Evolutionary conservation across 1,284 basidiomycete species (phyloP).

Genomic region (Cryptococcus sp.): DNA sequence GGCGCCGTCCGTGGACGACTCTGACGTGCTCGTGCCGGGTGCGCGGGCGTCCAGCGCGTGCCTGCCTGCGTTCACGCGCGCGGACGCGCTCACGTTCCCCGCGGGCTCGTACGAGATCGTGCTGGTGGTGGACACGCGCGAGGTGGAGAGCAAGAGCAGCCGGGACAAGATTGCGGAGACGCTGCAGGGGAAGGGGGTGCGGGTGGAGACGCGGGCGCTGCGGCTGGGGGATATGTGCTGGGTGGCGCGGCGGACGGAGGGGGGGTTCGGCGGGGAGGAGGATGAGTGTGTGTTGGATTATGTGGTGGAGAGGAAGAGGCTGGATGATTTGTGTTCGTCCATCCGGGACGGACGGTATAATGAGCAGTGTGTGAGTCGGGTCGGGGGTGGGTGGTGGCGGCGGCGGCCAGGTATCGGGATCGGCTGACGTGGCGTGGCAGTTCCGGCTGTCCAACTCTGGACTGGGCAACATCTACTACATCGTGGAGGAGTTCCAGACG

Average conservation of each 20-base stretch:
- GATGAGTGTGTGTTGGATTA: slow-evolving; percentile 57
- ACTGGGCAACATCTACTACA: slow-evolving; percentile 55
- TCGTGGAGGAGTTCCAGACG: slow-evolving; percentile 56
- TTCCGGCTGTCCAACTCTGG: slow-evolving; percentile 54
- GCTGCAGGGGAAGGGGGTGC: slow-evolving; percentile 46
- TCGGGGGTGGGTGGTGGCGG: neutral
- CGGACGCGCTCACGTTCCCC: slow-evolving; percentile 50
- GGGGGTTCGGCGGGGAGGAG: slow-evolving; percentile 38
- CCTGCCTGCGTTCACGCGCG: slow-evolving; percentile 28
- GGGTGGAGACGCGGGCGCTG: slow-evolving; percentile 53
- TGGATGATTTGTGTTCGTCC: slow-evolving; percentile 56
- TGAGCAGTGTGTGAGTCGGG: slow-evolving; percentile 58
- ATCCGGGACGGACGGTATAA: slow-evolving; percentile 57
- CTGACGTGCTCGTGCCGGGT: neutral
- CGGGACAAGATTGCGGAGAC: slow-evolving; percentile 46
- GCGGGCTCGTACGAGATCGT: slow-evolving; percentile 55
- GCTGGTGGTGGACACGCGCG: slow-evolving; percentile 57
- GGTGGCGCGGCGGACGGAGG: slow-evolving; percentile 53
- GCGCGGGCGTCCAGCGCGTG: neutral
- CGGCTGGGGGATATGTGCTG: slow-evolving; percentile 58
- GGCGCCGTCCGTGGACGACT: slow-evolving; percentile 10
- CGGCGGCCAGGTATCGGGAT: neutral
- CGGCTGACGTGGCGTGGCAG: slow-evolving; percentile 31
- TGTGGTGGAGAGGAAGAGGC: slow-evolving; percentile 57
- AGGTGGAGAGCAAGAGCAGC: slow-evolving; percentile 50